Base-by-base conservation (phyloP, 2,329 filamentous ascomycete genomes). In the Pseudocercospora pini-densiflorae region DNA sequence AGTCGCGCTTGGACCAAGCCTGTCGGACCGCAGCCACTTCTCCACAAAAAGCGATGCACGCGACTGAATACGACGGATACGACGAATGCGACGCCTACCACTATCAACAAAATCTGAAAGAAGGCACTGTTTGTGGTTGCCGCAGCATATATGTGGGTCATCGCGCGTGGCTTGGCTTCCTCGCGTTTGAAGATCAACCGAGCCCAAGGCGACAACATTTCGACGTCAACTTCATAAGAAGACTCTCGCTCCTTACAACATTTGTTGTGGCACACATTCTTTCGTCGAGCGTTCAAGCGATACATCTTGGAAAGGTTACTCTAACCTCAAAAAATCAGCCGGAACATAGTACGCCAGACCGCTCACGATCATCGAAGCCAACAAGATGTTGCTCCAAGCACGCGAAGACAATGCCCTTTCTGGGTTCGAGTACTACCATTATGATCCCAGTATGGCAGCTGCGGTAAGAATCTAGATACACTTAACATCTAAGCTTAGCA, bases 351-450 rank as follows among this genome's bases (percentile, higher is more conserved):
- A 43, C 16, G 1, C 40, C n/a, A 9, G 16, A 8, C 16, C 16
- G 16, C 40, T 19, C 40, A 19, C 40, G 40, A 36, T 6, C 16
- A 10, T 29, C 23, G 16, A 55, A 27, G 21, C 47, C 19, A 24
- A 23, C 27, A 55, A 14, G 3, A 55, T 55, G 51, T 55, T 31
- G 27, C 21, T 55, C 27, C 27, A 55, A 27, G 1, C 51, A 31
- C 51, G 51, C 23, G 51, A 55, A 3, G 63, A 65, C 31, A 43
- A 65, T 29, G 33, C 51, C 49, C 54, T 68, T 36, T 14, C 62
- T 33, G 55, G 60, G 31, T 68, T 68, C 54, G 31, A 68, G 27
- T 68, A 45, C 59, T 68, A 68, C 66, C 45, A 60, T 23, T 68
- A 65, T 33, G 9, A 27, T 19, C 66, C 66, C 9, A 65, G 62